Conservation (phyloP, 306 rosid species). For the Acacia acuminata region DNA sequence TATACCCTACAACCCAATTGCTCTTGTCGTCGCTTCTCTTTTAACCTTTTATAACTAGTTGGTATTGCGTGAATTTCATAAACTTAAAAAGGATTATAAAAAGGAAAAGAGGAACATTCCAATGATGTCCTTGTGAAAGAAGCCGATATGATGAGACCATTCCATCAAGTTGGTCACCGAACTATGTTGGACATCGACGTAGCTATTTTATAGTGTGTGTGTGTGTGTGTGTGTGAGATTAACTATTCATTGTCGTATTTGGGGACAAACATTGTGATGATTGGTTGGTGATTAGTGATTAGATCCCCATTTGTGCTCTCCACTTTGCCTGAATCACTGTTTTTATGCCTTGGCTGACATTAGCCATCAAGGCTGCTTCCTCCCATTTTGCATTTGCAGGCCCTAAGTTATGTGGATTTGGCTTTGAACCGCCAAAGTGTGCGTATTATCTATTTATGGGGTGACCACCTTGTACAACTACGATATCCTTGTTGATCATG, state of each 20-base stretch:
- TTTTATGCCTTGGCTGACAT: not conserved
- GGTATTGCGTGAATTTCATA: not conserved
- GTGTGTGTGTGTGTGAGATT: too few relatives aligned
- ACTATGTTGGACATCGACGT: not conserved
- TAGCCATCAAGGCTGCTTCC: not conserved
- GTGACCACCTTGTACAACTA: not conserved
- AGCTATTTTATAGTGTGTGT: not conserved
- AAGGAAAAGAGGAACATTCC: not conserved
- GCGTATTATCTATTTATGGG: not conserved
- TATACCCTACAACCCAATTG: constrained; percentile 9
- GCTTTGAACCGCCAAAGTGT: not conserved
- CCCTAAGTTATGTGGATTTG: not conserved
- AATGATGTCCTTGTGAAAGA: constrained; percentile 1
- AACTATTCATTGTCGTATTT: not conserved
- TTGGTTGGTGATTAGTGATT: constrained; percentile 58
- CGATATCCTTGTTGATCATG: not conserved
- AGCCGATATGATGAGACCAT: not conserved
- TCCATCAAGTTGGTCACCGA: not conserved
- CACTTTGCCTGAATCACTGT: not conserved
- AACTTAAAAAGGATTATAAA: not conserved
- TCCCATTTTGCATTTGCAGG: not conserved
- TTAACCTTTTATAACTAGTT: not conserved
- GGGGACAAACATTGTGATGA: constrained; percentile 40
- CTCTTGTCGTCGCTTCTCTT: not conserved
- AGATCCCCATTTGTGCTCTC: constrained; percentile 55